phyloP scores from a whole-genome alignment of 345 rosid species.

The Syzygium aromaticum region DNA sequence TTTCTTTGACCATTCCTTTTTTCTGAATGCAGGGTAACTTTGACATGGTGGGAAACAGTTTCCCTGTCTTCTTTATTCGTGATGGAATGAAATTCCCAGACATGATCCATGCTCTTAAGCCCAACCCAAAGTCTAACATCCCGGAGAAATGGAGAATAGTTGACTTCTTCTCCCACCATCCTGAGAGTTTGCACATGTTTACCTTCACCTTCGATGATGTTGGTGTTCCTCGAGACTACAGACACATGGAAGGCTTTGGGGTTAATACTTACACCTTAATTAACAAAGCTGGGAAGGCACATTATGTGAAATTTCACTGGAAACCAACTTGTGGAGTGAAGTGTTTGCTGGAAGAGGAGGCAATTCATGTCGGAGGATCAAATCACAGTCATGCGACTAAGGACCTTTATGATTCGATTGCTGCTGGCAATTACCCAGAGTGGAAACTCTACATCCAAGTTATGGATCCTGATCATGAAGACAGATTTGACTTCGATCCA shows the following conservation, averaged over 20 bases:
- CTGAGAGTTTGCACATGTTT: conserved; percentile 90
- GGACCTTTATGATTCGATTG: conserved; percentile 83
- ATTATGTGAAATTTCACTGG: conserved; percentile 94
- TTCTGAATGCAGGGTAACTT: conserved; percentile 70
- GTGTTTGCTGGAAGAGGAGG: conserved; percentile 79
- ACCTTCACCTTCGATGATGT: conserved; percentile 81
- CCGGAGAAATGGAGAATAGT: conserved; percentile 94
- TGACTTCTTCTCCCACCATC: conserved; percentile 93
- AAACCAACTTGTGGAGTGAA: conserved; percentile 90
- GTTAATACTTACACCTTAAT: conserved; percentile 81
- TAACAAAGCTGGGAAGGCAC: conserved; percentile 78
- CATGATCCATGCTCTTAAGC: conserved; percentile 86
- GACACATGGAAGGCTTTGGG: conserved; percentile 92
- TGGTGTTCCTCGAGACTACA: conserved; percentile 86
- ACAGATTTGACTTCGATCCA: conserved; percentile 76
- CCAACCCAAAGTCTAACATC: conserved; percentile 91
- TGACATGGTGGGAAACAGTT: conserved; percentile 98
- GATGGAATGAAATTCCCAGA: conserved; percentile 98
- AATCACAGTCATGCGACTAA: conserved; percentile 98
- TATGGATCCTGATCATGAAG: conserved; percentile 77
- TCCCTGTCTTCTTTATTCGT: conserved; percentile 88
- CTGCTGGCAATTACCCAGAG: conserved; percentile 81
- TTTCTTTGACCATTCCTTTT: neutral
- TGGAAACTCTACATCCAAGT: conserved; percentile 83
- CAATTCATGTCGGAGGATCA: conserved; percentile 80